Base-by-base conservation (phyloP, 495 filamentous ascomycete genomes). In the Antarctomyces pellizariae region DNA sequence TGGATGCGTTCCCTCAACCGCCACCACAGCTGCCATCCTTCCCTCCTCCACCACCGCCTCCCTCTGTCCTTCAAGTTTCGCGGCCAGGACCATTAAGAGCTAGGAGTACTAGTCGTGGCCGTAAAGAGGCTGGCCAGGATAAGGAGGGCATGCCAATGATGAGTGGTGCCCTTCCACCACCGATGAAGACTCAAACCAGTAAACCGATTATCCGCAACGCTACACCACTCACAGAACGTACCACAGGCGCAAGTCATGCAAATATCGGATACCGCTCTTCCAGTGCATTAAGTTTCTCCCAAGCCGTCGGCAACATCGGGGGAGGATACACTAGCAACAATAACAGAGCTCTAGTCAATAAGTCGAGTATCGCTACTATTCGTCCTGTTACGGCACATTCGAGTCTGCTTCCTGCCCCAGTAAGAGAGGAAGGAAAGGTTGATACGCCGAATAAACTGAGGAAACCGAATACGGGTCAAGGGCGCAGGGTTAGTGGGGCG, bases 361-460 rank as follows among this genome's bases (percentile, higher is more conserved):
- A 22, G 12, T 25, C 33, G 12, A 29, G 23, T 12, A 8, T 31
- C 11, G 29, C 22, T 26, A 29, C 24, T 1, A 23, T 13, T 7
- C 28, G 34, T 13, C n/a, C n/a, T n/a, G n/a, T 6, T 34, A 8
- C 17, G 36, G 9, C 37, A 34, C 22, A 40, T 36, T 18, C 15
- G 31, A 27, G 29, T 31, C 15, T 13, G 11, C 14, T 36, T 0
- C 22, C 28, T 3, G 20, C 12, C 2, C 35, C 37, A 3, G 30
- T 40, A 5, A 26, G 28, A 7, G 36, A 36, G 22, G 10, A 15
- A 11, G 36, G 27, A 23, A 36, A 30, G 20, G 7, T 33, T n/a
- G 35, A 34, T 17, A 38, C 35, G 1, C 39, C 32, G n/a, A 32
- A 26, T 2, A 42, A 42, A 16, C 21, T 42, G 2, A 27, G 34